Base-by-base conservation (phyloP, 345 rosid species). In the Dipteronia sinensis region DNA sequence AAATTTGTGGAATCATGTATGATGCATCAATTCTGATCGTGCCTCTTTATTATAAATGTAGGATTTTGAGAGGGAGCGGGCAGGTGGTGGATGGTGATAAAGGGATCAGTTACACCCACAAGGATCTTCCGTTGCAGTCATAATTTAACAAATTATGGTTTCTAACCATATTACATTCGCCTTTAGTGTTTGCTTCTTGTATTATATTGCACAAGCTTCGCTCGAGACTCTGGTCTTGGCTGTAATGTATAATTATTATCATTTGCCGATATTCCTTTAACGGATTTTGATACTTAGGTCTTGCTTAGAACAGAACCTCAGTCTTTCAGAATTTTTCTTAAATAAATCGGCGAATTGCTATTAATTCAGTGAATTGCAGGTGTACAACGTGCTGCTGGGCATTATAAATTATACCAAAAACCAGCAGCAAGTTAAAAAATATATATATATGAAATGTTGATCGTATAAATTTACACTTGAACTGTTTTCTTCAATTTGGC, bases 61-160 rank as follows among this genome's bases (percentile, higher is more conserved):
- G 94, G 94, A 83, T 87, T 63, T 76, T 90, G 55, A 79, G 86
- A 78, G 94, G 94, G 10, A 81, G 66, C 12, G 94, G 94, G 51
- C 94, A 88, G 55, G 89, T 89, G 13, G 94, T 90, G 31, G 82
- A 86, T 75, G 90, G 89, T 12, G 92, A 90, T 72, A 81, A 80
- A 38, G 84, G 86, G 29, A 81, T 90, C 12, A 44, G 73, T 53
- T 89, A 89, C 77, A 71, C 62, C 55, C 85, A 82, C 77, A 76
- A 64, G 65, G 55, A 78, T 73, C 62, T 81, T 56, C 29, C 76
- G 9, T 27, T 75, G 58, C 40, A 40, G 34, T 56, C 72, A 7
- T 75, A 53, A 29, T 23, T 64, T 10, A 13, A 31, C 34, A 27
- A 17, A 13, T 75, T 27, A 44, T 23, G 58, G 77, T 42, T 73